A percentile compares a stretch with the other conserved stretches of the same genome.
Evolutionary conservation across 1,284 basidiomycete genomes (phyloP).

Genomic region (Phlebopus sp.): DNA sequence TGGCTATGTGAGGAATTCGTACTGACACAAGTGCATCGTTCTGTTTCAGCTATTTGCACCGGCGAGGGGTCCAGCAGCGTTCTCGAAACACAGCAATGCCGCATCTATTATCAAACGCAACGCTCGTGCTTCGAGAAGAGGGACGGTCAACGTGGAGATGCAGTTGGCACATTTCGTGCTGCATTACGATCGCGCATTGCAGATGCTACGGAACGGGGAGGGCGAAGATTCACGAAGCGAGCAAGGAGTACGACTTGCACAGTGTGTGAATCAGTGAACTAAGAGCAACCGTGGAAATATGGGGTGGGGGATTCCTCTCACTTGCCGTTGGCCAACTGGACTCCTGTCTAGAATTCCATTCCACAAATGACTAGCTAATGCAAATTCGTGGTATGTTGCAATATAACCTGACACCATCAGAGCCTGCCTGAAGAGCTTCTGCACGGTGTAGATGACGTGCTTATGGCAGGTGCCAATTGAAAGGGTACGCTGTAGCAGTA

Average conservation of each 20-base stretch:
- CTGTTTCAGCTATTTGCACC: slow-evolving; percentile 67
- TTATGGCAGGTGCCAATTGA: too few relatives aligned
- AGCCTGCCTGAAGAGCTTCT: too few relatives aligned
- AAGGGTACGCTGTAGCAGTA: too few relatives aligned
- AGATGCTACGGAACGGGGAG: slow-evolving; percentile 18
- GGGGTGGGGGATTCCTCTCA: too few relatives aligned
- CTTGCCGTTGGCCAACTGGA: too few relatives aligned
- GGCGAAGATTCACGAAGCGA: slow-evolving; percentile 9
- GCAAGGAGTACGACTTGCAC: slow-evolving; percentile 21
- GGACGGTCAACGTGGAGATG: slow-evolving; percentile 18
- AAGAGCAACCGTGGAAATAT: background rate
- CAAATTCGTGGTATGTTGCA: too few relatives aligned
- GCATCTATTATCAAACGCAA: slow-evolving; percentile 57
- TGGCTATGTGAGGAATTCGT: background rate
- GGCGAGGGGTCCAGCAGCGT: slow-evolving; percentile 40
- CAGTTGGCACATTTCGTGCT: slow-evolving; percentile 35
- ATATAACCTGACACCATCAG: too few relatives aligned
- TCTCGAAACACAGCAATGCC: slow-evolving; percentile 53
- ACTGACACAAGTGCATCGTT: slow-evolving; percentile 3
- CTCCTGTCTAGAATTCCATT: too few relatives aligned
- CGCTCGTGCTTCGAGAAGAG: slow-evolving; percentile 31
- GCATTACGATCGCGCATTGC: slow-evolving; percentile 34
- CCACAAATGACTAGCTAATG: too few relatives aligned
- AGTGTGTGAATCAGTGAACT: slow-evolving; percentile 31
- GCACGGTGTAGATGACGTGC: too few relatives aligned